These are phyloP conservation scores for Pisolithus orientalis DNA, from an alignment of 768 basidiomycete species.

Conservation along the genomic window DNA sequence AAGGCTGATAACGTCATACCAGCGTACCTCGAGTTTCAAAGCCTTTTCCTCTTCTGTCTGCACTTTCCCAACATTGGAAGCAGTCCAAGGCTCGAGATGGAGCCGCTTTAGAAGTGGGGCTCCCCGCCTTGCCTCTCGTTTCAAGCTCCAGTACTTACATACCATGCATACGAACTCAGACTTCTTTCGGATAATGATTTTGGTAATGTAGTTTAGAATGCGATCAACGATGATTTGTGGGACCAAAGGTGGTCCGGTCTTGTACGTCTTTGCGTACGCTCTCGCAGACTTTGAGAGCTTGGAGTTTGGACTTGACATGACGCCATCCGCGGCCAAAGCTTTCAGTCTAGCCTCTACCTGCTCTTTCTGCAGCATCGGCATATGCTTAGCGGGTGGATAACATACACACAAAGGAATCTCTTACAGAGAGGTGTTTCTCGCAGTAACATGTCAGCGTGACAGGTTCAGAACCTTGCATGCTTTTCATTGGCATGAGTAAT, in stretches of 20 bases:
- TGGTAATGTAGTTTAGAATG: constrained; percentile 67
- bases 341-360: constrained; percentile 59
- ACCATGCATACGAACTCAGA: constrained; percentile 67
- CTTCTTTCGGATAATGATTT: constrained; percentile 69
- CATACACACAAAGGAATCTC: constrained; percentile 17
- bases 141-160: constrained; percentile 95
- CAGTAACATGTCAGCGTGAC: constrained; percentile 76
- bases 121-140: constrained; percentile 87
- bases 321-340: constrained; percentile 41
- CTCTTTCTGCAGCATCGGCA: constrained; percentile 44
- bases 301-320: constrained; percentile 33
- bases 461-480: constrained; percentile 66
- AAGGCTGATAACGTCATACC: background rate
- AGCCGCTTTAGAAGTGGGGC: constrained; percentile 90
- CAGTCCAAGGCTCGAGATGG: constrained; percentile 97
- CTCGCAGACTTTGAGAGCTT: constrained; percentile 73
- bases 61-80: constrained; percentile 51
- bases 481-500: constrained; percentile 83
- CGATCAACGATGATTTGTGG: constrained; percentile 79
- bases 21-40: constrained; percentile 72
- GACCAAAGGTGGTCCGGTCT: constrained; percentile 87
- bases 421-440: constrained; percentile 85
- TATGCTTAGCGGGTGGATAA: background rate
- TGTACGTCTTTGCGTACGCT: constrained; percentile 88
- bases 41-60: constrained; percentile 80